Evolutionary conservation across 2,329 filamentous ascomycete genomes (phyloP).

Genomic region (Hansfordia pulvinata): DNA sequence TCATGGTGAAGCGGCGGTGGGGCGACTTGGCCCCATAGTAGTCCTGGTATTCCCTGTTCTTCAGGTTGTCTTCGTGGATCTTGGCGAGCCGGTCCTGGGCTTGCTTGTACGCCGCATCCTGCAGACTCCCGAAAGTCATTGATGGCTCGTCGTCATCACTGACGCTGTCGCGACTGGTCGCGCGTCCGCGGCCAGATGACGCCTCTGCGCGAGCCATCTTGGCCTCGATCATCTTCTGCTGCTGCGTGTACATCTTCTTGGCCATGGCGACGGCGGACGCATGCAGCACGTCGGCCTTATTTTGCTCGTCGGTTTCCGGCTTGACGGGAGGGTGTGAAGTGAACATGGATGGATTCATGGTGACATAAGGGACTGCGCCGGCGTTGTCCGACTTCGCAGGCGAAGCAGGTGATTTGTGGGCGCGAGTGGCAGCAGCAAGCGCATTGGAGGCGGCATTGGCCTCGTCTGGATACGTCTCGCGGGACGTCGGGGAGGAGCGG

Average conservation of each 20-base stretch:
- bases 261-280: conserved; percentile 86
- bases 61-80: conserved; percentile 57
- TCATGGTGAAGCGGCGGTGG: conserved; percentile 31
- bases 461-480: conserved; percentile 38
- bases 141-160: conserved; percentile 24
- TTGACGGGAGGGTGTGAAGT: conserved; percentile 61
- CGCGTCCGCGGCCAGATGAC: conserved; percentile 14
- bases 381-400: conserved; percentile 39
- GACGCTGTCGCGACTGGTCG: conserved; percentile 16
- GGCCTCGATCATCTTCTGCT: conserved; percentile 46
- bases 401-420: conserved; percentile 37
- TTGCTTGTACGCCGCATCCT: conserved; percentile 77
- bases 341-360: conserved; percentile 62
- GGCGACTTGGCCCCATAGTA: conserved; percentile 51
- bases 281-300: conserved; percentile 56
- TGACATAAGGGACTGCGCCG: conserved; percentile 55
- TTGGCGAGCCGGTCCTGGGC: conserved; percentile 74
- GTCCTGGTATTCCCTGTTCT: conserved; percentile 51
- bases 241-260: conserved; percentile 65
- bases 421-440: conserved; percentile 57
- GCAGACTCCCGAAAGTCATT: conserved; percentile 49
- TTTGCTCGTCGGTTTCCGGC: conserved; percentile 60
- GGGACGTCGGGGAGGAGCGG: conserved; percentile 41
- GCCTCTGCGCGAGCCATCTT: conserved; percentile 23
- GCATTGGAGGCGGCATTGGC: conserved; percentile 52